Conservation (phyloP, 345 rosid species). For the Draba incana region DNA sequence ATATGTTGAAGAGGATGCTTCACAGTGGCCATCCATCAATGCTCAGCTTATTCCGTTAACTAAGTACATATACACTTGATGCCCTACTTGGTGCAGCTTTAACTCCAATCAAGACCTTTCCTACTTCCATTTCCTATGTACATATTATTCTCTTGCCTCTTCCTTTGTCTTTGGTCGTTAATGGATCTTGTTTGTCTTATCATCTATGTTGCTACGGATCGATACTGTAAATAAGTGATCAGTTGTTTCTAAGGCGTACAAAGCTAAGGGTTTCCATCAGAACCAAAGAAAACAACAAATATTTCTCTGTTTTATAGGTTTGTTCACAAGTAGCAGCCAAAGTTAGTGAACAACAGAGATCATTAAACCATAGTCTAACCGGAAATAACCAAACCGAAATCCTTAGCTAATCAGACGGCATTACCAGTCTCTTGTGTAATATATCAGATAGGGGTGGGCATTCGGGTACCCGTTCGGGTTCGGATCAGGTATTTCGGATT, state of each 20-base stretch:
- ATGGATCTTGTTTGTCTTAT: neutral
- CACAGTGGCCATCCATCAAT: constrained; percentile 94
- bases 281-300: neutral
- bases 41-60: constrained; percentile 55
- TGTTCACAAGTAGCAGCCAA: neutral
- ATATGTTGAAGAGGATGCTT: constrained; percentile 89
- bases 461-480: no score
- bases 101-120: constrained; percentile 4
- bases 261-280: neutral
- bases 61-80: constrained; percentile 22
- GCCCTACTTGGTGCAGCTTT: constrained; percentile 9
- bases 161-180: neutral
- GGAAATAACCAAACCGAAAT: no score
- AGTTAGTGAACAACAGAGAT: neutral
- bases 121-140: constrained; percentile 21
- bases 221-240: constrained; percentile 8
- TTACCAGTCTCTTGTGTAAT: no score
- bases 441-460: no score
- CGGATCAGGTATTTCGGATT: no score
- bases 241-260: neutral
- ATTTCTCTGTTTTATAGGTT: neutral
- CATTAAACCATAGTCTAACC: no score
- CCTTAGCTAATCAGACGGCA: no score
- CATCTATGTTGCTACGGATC: neutral
- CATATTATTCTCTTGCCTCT: constrained; percentile 5